Base-by-base conservation (phyloP, 176 grass and related monocot species). In the Lolium perenne region DNA sequence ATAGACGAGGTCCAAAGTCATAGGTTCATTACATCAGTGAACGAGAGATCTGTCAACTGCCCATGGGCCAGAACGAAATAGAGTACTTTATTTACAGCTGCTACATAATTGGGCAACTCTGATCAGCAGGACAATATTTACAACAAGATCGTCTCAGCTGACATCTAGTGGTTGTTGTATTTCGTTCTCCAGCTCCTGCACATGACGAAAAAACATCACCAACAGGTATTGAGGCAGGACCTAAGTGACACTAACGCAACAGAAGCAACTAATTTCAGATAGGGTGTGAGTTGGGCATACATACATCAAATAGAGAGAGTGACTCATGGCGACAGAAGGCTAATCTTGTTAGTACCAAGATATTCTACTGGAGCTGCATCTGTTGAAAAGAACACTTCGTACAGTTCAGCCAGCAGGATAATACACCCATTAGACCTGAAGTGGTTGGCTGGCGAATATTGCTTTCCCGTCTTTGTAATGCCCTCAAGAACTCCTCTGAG, bases 401-500 rank as follows among this genome's bases (percentile, higher is more conserved):
- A 74, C 95, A 95, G 91, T 94, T 93, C 82, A 98, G 58, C 85
- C 84, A 89, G 74, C 93, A 98, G 46, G 92, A 74, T 2, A 98
- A 47, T 58, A 94, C 49, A 25, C 91, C 83, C 53, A 86, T 47
- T 10, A 94, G 61, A 68, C 93, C 91, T 23, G 86, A 46, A 50
- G 84, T 69, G 13, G 85, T 74, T 63, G 95, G 91, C 81, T 92
- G 89, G 55, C 90, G 90, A 79, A 95, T 86, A 38, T 94, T 88
- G 38, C 54, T 89, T 69, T 95, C 93, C 53, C 91, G 79, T 78
- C 82, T 94, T 76, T 94, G 97, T 56, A 98, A 51, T 74, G 97
- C 91, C 66, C 92, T 92, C 64, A 98, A 56, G 85, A 98, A 98
- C 82, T 98, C 97, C n/a, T 92, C 90, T 64, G 87, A 84, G 83